These are phyloP conservation scores for Perkinsus olseni DNA, from an alignment of 169 alveolate genomes.

Conservation along the genomic window DNA sequence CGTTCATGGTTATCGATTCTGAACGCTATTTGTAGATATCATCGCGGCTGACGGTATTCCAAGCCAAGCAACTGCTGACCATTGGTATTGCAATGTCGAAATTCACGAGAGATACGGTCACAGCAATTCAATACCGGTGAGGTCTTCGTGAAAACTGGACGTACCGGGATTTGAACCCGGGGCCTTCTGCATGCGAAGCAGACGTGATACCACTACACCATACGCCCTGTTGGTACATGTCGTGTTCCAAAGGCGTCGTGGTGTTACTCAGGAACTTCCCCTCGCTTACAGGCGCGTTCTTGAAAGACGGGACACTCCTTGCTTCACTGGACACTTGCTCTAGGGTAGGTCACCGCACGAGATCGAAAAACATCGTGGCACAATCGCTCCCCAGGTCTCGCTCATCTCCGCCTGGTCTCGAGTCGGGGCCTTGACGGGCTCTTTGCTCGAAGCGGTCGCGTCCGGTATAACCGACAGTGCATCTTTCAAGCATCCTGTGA, in stretches of 20 bases:
- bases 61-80: not conserved
- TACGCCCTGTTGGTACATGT: not conserved
- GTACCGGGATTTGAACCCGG: constrained; percentile 5
- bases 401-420: not conserved
- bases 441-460: not conserved
- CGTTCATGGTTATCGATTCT: too few relatives aligned
- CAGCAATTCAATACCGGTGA: not conserved
- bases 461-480: not conserved
- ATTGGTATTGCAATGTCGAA: not conserved
- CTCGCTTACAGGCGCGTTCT: not conserved
- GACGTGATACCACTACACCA: constrained; percentile 3
- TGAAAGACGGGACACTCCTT: not conserved
- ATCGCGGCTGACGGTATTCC: not conserved
- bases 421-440: not conserved
- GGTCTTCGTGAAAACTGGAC: not conserved
- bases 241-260: not conserved
- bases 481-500: not conserved
- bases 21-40: too few relatives aligned
- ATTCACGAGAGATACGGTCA: not conserved
- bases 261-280: not conserved
- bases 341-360: not conserved
- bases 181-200: constrained; percentile 5
- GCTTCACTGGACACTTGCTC: not conserved
- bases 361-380: not conserved
- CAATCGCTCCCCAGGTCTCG: not conserved